Evolutionary conservation across 106 monocot species (phyloP).

Genomic region (Dendrobium huoshanense): DNA sequence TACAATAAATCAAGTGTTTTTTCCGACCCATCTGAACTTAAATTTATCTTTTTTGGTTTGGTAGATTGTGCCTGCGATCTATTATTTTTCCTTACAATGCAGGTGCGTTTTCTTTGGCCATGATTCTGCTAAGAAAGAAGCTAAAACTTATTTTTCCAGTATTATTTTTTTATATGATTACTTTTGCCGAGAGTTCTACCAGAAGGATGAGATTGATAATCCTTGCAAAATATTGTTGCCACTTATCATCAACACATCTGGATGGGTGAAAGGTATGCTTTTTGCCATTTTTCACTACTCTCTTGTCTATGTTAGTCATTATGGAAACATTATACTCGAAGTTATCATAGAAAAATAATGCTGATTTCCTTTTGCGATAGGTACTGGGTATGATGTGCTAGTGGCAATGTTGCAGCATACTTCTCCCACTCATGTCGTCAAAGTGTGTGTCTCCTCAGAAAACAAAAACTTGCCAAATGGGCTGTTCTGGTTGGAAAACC

Average conservation of each 20-base stretch:
- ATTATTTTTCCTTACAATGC: conserved; percentile 9
- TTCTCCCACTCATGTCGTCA: conserved; percentile 43
- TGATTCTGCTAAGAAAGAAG: conserved; percentile 37
- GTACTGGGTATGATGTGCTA: conserved; percentile 43
- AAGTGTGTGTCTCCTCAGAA: conserved; percentile 35
- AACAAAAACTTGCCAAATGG: conserved; percentile 49
- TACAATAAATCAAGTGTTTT: no score
- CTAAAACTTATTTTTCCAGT: conserved; percentile 23
- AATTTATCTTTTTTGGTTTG: not conserved
- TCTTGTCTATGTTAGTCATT: not conserved
- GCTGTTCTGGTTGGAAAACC: conserved; percentile 42
- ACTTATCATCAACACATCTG: conserved; percentile 56
- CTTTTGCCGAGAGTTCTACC: conserved; percentile 26
- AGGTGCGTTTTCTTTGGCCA: conserved; percentile 53
- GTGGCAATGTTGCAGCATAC: conserved; percentile 46
- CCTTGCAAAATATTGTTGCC: conserved; percentile 21
- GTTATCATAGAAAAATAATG: not conserved
- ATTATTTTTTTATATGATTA: conserved; percentile 46
- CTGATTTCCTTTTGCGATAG: conserved; percentile 17
- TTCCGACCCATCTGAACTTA: not conserved
- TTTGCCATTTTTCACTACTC: not conserved
- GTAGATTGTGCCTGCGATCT: not conserved
- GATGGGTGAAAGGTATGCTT: conserved; percentile 59
- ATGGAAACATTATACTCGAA: not conserved
- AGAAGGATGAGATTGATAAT: conserved; percentile 12